These are phyloP conservation scores for Pyrenophora tritici-repentis DNA, from an alignment of 2,329 filamentous ascomycete genomes.

Conservation along the genomic window DNA sequence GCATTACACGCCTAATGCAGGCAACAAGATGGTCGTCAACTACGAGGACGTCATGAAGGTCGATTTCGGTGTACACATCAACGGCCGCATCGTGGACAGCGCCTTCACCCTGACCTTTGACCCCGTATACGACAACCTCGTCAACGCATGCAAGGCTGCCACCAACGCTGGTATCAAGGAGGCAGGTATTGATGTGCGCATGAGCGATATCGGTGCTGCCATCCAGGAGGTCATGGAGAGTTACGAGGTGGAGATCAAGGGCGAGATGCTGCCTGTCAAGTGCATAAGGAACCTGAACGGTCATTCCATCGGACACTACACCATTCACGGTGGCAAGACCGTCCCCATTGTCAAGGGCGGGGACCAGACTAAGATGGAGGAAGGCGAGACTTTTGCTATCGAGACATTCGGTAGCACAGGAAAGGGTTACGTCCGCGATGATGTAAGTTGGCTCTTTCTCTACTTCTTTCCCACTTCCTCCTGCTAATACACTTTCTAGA, in stretches of 20 bases:
- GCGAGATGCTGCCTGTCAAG: slow-evolving; percentile 79
- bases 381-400: slow-evolving; percentile 92
- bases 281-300: slow-evolving; percentile 85
- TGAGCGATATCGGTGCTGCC: slow-evolving; percentile 80
- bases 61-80: slow-evolving; percentile 73
- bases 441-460: slow-evolving; percentile 58
- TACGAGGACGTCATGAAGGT: slow-evolving; percentile 74
- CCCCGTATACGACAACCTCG: slow-evolving; percentile 69
- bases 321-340: slow-evolving; percentile 90
- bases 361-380: slow-evolving; percentile 95
- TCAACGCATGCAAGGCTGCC: slow-evolving; percentile 69
- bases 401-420: slow-evolving; percentile 96
- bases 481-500: slow-evolving; percentile 45
- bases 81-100: slow-evolving; percentile 72
- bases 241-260: slow-evolving; percentile 84
- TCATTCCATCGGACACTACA: slow-evolving; percentile 86
- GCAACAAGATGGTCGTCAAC: slow-evolving; percentile 74
- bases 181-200: slow-evolving; percentile 88
- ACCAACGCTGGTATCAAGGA: slow-evolving; percentile 80
- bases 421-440: slow-evolving; percentile 83
- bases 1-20: slow-evolving; percentile 85
- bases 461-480: neutral
- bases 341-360: slow-evolving; percentile 90
- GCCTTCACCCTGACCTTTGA: slow-evolving; percentile 73
- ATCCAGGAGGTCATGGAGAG: slow-evolving; percentile 95